These are phyloP conservation scores for Aspergillus sp. DNA, from an alignment of 2,329 filamentous ascomycete genomes.

Conservation along the genomic window DNA sequence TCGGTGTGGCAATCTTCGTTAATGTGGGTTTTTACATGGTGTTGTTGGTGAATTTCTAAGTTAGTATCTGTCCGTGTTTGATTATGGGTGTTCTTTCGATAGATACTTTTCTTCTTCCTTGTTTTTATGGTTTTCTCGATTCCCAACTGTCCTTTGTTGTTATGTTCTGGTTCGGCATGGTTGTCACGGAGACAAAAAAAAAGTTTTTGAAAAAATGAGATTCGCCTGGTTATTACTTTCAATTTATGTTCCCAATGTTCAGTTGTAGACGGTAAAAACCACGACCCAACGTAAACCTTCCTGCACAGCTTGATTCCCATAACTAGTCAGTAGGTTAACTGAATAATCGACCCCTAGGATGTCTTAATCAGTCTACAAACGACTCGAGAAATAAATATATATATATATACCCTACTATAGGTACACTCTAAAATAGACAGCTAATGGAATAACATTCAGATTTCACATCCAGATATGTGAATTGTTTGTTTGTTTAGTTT, in stretches of 20 bases:
- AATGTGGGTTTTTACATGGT: conserved; percentile 13
- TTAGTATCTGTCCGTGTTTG: background rate
- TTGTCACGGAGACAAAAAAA: conserved; percentile 15
- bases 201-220: conserved; percentile 8
- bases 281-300: no score
- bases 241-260: background rate
- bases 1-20: conserved; percentile 7
- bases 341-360: no score
- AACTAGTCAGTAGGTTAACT: no score
- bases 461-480: background rate
- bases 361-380: no score
- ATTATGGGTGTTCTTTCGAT: conserved; percentile 14
- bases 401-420: no score
- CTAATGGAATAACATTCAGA: background rate
- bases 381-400: no score
- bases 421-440: background rate
- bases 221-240: background rate
- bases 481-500: background rate
- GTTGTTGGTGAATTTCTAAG: conserved; percentile 18
- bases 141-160: conserved; percentile 14
- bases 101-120: conserved; percentile 10
- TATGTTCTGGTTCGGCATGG: background rate
- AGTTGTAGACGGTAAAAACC: background rate
- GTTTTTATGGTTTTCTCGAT: conserved; percentile 14
- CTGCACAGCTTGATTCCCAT: no score